Conservation (phyloP, 73 alveolate genomes). For the Tetrahymena borealis region DNA sequence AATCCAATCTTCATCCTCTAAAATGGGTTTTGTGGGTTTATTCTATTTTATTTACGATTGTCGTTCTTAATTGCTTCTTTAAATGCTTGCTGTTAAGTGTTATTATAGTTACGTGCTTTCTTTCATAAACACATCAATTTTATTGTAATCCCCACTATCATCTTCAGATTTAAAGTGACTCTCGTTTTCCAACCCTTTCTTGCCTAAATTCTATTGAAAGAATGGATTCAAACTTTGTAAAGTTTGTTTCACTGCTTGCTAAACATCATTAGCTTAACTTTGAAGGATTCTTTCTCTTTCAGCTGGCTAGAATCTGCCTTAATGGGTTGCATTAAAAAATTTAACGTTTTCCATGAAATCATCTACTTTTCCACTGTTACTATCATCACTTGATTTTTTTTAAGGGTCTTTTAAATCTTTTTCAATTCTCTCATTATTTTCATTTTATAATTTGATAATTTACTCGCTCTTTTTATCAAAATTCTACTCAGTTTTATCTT, state of each 20-base stretch:
- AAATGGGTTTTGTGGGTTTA: neutral
- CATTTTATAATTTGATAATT: neutral
- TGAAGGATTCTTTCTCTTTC: conserved; percentile 27
- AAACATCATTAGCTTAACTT: neutral
- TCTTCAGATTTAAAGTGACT: neutral
- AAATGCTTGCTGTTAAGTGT: neutral
- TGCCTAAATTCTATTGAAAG: neutral
- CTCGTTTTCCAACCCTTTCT: neutral
- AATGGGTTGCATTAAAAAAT: conserved; percentile 69
- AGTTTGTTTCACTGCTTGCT: neutral
- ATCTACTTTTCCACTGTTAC: conserved; percentile 42
- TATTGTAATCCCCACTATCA: neutral
- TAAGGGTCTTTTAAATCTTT: neutral
- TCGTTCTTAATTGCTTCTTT: neutral
- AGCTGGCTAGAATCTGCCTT: conserved; percentile 62
- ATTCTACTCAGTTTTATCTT: neutral
- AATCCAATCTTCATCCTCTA: neutral
- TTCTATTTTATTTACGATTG: neutral
- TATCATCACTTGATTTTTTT: conserved; percentile 10
- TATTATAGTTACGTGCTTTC: neutral
- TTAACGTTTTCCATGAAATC: conserved; percentile 55
- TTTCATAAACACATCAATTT: neutral
- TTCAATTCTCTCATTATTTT: too few relatives aligned
- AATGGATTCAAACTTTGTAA: neutral
- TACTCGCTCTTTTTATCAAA: neutral